A percentile compares a stretch with the other conserved stretches of the same genome.
phyloP scores from a whole-genome alignment of 1,284 basidiomycete genomes.

The Coriolopsis trogii region DNA sequence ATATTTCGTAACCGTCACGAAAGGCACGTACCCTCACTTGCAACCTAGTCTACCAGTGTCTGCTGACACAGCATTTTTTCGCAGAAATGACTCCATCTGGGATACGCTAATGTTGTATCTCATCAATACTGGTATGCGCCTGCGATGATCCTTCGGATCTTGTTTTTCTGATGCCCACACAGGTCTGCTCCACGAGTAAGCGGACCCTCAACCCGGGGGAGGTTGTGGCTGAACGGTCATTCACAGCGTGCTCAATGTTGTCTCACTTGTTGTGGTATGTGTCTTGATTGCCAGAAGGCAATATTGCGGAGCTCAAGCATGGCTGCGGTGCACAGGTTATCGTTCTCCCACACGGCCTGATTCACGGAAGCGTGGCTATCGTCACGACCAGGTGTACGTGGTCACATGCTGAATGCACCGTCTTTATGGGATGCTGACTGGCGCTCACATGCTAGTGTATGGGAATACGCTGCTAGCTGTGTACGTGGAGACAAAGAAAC shows the following conservation, averaged over 20 bases:
- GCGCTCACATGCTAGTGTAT: neutral
- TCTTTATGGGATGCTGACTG: neutral
- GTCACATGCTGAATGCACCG: too few species aligned
- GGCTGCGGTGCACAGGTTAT: neutral
- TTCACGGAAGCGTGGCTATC: neutral
- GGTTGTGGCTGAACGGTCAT: neutral
- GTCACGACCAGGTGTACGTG: slow-evolving; percentile 1
- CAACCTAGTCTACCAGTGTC: too few species aligned
- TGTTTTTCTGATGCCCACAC: neutral
- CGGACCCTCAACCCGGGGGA: too few species aligned
- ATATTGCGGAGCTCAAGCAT: neutral
- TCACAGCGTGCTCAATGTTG: slow-evolving; percentile 1
- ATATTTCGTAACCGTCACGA: neutral
- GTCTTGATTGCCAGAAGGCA: neutral
- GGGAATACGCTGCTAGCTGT: slow-evolving; percentile 5
- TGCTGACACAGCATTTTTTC: neutral
- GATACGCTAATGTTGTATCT: neutral
- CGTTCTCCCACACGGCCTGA: neutral
- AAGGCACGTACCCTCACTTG: neutral
- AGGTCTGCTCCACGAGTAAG: neutral
- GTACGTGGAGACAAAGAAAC: too few species aligned
- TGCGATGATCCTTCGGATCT: neutral
- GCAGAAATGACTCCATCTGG: neutral
- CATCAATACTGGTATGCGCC: slow-evolving; percentile 4
- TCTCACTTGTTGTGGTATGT: slow-evolving; percentile 2